Conservation (phyloP, 768 basidiomycete genomes). For the Podaxis sp. region DNA sequence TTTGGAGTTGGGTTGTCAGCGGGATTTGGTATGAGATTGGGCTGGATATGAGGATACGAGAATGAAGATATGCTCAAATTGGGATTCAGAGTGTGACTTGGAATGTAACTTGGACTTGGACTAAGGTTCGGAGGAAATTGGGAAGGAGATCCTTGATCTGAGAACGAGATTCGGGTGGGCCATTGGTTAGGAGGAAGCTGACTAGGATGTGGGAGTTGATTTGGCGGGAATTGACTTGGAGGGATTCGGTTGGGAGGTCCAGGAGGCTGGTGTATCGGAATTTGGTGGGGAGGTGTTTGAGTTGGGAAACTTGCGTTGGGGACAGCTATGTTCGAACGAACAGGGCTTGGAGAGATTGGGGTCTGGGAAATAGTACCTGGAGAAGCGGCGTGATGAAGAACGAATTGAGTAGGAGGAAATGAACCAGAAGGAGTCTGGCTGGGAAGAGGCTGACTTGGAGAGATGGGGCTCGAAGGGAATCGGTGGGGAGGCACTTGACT, state of each 20-base stretch:
- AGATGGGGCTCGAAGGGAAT: background rate
- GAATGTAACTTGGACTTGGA: background rate
- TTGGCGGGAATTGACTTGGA: background rate
- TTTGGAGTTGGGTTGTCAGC: background rate
- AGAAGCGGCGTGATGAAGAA: background rate
- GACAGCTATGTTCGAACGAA: background rate
- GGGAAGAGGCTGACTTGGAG: background rate
- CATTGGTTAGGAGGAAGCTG: conserved; percentile 5
- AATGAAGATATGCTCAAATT: background rate
- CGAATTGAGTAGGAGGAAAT: background rate
- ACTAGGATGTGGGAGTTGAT: conserved; percentile 3
- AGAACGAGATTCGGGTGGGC: background rate
- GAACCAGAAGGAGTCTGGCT: background rate
- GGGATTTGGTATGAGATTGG: background rate
- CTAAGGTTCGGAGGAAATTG: background rate
- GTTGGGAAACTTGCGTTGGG: background rate
- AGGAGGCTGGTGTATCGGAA: background rate
- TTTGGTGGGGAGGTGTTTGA: background rate
- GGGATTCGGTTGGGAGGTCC: background rate
- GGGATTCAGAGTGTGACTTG: background rate
- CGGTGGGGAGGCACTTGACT: background rate
- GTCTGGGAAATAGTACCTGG: background rate
- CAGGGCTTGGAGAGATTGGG: background rate
- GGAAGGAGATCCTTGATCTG: background rate
- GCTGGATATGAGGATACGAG: background rate